These are phyloP conservation scores for Arabidopsis lyrata DNA, from an alignment of 441 rosid genomes.

Conservation along the genomic window DNA sequence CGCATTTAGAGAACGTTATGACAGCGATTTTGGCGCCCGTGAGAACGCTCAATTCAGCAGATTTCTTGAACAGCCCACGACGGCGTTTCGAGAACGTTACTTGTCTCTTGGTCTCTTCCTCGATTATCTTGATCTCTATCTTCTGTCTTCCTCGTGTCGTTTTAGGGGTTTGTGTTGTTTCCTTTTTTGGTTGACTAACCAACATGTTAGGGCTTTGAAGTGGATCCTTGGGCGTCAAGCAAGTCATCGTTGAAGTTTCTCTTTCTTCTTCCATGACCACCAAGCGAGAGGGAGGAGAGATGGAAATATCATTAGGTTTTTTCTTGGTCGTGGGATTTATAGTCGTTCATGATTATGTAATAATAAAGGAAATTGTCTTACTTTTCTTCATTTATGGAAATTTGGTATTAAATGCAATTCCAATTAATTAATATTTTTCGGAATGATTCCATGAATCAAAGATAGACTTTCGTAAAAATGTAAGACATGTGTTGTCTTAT, in stretches of 20 bases:
- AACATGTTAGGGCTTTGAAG: constrained; percentile 17
- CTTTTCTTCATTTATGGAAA: constrained; percentile 6
- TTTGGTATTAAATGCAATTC: constrained; percentile 12
- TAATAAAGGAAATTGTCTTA: background rate
- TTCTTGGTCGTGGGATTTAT: constrained; percentile 10
- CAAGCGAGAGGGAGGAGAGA: background rate
- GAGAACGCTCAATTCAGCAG: constrained; percentile 74
- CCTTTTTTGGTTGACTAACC: constrained; percentile 16
- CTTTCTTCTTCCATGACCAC: constrained; percentile 32
- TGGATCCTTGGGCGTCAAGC: constrained; percentile 6
- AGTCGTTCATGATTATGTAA: constrained; percentile 5
- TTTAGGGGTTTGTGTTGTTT: constrained; percentile 24
- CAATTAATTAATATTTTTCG: background rate
- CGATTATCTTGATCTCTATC: constrained; percentile 85
- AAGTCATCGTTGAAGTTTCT: constrained; percentile 24
- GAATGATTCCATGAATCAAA: constrained; percentile 25
- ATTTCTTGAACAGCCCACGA: constrained; percentile 84
- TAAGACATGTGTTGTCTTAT: constrained; percentile 8
- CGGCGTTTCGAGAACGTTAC: constrained; percentile 91
- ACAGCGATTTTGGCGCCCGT: constrained; percentile 80
- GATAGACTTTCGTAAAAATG: background rate
- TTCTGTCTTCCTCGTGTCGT: constrained; percentile 73
- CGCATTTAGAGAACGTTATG: constrained; percentile 61
- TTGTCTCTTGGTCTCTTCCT: constrained; percentile 77
- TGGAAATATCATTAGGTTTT: constrained; percentile 7